phyloP scores from a whole-genome alignment of 345 rosid genomes.

The Chamaenerion angustifolium region DNA sequence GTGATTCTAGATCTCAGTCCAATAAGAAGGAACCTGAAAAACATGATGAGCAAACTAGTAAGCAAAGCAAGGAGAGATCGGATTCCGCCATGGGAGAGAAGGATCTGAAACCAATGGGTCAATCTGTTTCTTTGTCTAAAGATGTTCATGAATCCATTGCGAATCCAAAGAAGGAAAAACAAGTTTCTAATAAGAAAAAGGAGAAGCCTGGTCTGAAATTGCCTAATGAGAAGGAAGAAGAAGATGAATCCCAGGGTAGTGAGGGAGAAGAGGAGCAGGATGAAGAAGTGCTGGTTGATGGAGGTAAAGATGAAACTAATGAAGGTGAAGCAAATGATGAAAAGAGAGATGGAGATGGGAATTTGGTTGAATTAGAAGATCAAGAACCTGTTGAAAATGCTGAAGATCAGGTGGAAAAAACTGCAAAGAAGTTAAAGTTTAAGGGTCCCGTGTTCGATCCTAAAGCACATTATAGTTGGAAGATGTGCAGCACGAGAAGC shows the following conservation, averaged over 20 bases:
- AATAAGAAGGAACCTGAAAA: constrained; percentile 8
- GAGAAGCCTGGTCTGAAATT: constrained; percentile 20
- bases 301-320: constrained; percentile 20
- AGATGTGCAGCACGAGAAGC: constrained; percentile 71
- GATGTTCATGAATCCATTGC: constrained; percentile 33
- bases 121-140: constrained; percentile 22
- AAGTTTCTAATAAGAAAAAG: constrained; percentile 20
- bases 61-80: constrained; percentile 17
- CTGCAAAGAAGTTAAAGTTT: constrained; percentile 38
- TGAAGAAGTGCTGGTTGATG: constrained; percentile 19
- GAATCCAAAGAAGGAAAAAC: constrained; percentile 18
- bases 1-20: background rate
- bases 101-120: constrained; percentile 28
- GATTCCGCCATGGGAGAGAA: constrained; percentile 25
- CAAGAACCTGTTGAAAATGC: constrained; percentile 28
- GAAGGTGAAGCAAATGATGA: constrained; percentile 35
- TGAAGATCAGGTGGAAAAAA: constrained; percentile 28
- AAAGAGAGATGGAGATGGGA: constrained; percentile 27
- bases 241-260: constrained; percentile 28
- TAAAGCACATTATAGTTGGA: constrained; percentile 70
- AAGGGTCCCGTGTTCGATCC: constrained; percentile 91
- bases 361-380: constrained; percentile 29
- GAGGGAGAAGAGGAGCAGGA: constrained; percentile 30
- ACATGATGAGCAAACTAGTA: constrained; percentile 17
- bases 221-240: constrained; percentile 23